Evolutionary conservation across 371 early-diverging fungal genomes (phyloP).

Genomic region (Haplosporangium sp.): DNA sequence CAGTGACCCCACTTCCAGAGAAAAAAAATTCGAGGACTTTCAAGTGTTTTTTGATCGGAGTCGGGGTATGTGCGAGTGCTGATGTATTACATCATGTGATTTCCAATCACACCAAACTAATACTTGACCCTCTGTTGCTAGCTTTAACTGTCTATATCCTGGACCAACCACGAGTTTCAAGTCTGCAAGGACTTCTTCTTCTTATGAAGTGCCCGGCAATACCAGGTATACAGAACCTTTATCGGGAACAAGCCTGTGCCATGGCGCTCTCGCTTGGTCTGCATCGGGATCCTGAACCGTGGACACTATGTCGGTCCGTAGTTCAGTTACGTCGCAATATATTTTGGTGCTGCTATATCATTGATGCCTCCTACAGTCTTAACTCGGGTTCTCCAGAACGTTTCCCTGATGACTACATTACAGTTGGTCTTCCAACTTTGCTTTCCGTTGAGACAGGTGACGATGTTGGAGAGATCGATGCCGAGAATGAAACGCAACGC

Average conservation of each 20-base stretch:
- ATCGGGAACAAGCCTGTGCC: slow-evolving; percentile 55
- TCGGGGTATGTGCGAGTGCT: slow-evolving; percentile 22
- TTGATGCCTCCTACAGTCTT: slow-evolving; percentile 52
- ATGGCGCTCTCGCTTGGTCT: slow-evolving; percentile 54
- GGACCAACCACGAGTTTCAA: slow-evolving; percentile 48
- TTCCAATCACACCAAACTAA: neutral
- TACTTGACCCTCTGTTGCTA: neutral
- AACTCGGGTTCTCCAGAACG: slow-evolving; percentile 49
- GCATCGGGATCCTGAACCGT: slow-evolving; percentile 52
- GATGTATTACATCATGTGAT: neutral
- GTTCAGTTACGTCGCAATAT: slow-evolving; percentile 53
- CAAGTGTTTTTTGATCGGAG: slow-evolving; percentile 44
- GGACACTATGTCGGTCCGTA: slow-evolving; percentile 53
- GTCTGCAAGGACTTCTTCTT: slow-evolving; percentile 40
- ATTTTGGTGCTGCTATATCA: slow-evolving; percentile 54
- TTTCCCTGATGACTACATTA: slow-evolving; percentile 51
- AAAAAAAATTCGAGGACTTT: slow-evolving; percentile 16
- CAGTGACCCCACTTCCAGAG: slow-evolving; percentile 10
- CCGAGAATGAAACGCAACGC: slow-evolving; percentile 42
- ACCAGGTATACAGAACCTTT: slow-evolving; percentile 50
- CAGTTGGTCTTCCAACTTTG: slow-evolving; percentile 33
- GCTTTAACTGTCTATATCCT: slow-evolving; percentile 46
- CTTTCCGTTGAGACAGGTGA: slow-evolving; percentile 44
- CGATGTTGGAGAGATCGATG: slow-evolving; percentile 46
- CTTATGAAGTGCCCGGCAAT: slow-evolving; percentile 55